These are phyloP conservation scores for Colletotrichum scovillei DNA, from an alignment of 2,329 filamentous ascomycete species.

Conservation along the genomic window DNA sequence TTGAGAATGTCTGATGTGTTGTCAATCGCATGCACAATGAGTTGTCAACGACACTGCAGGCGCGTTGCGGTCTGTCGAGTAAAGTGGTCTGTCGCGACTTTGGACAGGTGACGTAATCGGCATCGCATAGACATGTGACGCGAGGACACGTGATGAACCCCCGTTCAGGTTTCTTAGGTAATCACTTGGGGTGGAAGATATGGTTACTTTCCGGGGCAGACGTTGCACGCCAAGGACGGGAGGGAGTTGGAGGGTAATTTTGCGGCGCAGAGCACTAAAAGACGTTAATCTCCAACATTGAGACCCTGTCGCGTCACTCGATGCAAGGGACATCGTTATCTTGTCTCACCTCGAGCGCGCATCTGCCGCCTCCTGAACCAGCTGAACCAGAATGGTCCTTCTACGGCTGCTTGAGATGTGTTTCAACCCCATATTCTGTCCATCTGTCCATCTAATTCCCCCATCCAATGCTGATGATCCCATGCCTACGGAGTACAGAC, in stretches of 20 bases:
- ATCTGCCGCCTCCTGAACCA: constrained; percentile 14
- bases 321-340: constrained; percentile 12
- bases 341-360: background rate
- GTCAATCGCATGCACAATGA: background rate
- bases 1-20: too few relatives aligned
- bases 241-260: background rate
- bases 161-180: too few relatives aligned
- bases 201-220: background rate
- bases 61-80: constrained; percentile 20
- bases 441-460: background rate
- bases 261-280: background rate
- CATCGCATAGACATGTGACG: constrained; percentile 12
- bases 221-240: background rate
- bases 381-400: constrained; percentile 12
- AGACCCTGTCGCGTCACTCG: background rate
- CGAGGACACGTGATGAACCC: background rate
- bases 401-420: constrained; percentile 16
- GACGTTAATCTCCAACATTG: background rate
- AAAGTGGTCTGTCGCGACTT: constrained; percentile 27
- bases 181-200: too few relatives aligned
- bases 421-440: constrained; percentile 17
- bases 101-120: constrained; percentile 9
- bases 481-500: too few relatives aligned
- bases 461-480: background rate
- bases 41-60: background rate